Evolutionary conservation across 768 basidiomycete species (phyloP).

Genomic region (Boletales sp.): DNA sequence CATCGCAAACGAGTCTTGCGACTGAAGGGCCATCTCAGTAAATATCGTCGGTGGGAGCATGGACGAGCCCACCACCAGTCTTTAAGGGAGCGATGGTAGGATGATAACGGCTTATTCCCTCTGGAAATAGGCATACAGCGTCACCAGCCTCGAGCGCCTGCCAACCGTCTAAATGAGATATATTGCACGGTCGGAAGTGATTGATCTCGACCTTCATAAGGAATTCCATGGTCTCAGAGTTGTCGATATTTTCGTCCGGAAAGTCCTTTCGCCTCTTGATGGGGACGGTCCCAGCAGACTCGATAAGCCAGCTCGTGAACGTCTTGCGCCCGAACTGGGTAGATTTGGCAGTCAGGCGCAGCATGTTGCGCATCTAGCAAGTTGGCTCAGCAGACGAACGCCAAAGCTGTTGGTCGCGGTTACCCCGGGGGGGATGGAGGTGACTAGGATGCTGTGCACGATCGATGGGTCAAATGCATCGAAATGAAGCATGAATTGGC

Average conservation of each 20-base stretch:
- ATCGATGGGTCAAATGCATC: not conserved
- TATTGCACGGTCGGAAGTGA: not conserved
- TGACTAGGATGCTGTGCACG: constrained; percentile 57
- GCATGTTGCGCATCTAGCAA: constrained; percentile 65
- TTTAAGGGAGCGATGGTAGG: constrained; percentile 86
- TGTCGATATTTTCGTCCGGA: constrained; percentile 53
- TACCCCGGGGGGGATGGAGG: constrained; percentile 69
- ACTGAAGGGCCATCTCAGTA: constrained; percentile 40
- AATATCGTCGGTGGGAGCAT: not conserved
- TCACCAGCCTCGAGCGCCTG: constrained; percentile 76
- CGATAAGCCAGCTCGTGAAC: constrained; percentile 89
- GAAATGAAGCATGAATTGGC: constrained; percentile 18
- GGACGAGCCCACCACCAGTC: constrained; percentile 63
- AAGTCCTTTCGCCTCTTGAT: constrained; percentile 75
- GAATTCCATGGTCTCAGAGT: constrained; percentile 62
- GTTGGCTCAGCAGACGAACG: constrained; percentile 4
- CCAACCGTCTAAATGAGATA: constrained; percentile 11
- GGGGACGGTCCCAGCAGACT: constrained; percentile 83
- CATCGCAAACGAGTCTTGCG: constrained; percentile 76
- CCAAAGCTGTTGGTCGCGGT: constrained; percentile 10
- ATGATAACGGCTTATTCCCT: constrained; percentile 82
- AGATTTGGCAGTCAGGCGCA: constrained; percentile 84
- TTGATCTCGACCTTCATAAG: constrained; percentile 54
- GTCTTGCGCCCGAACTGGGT: constrained; percentile 81
- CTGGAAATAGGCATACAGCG: constrained; percentile 81